A percentile compares a stretch with the other conserved stretches of the same genome.
phyloP scores from a whole-genome alignment of 1,284 basidiomycete species.

The Cryptococcus hybrid region DNA sequence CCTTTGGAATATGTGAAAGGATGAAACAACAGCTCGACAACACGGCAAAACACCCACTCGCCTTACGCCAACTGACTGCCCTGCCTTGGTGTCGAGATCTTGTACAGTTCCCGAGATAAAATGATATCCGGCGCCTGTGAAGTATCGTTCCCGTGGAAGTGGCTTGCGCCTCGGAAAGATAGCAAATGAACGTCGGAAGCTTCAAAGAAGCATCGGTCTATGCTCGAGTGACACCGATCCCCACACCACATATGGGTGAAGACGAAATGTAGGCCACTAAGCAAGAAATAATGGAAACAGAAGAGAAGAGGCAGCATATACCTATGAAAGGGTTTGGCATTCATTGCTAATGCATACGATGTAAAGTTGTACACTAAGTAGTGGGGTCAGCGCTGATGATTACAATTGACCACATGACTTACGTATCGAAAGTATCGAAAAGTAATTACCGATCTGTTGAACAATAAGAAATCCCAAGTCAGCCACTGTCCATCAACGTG shows the following conservation, averaged over 20 bases:
- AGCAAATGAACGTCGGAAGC: constrained; percentile 39
- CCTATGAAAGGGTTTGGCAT: no score
- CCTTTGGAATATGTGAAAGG: constrained; percentile 17
- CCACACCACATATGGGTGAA: constrained; percentile 21
- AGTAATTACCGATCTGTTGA: constrained; percentile 31
- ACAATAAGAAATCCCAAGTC: constrained; percentile 2
- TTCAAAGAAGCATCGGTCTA: constrained; percentile 17
- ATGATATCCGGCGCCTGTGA: constrained; percentile 46
- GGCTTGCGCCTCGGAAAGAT: constrained; percentile 22
- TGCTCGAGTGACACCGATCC: constrained; percentile 20
- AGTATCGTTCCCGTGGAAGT: constrained; percentile 32
- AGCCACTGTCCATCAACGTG: not conserved
- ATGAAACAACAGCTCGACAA: constrained; percentile 7
- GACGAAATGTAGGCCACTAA: constrained; percentile 23
- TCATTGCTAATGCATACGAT: not conserved
- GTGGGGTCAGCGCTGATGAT: not conserved
- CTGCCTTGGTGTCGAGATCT: constrained; percentile 10
- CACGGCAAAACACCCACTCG: constrained; percentile 2
- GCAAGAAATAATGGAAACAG: constrained; percentile 14
- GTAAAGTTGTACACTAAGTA: constrained; percentile 5
- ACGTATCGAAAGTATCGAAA: constrained; percentile 3
- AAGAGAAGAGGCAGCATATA: not conserved
- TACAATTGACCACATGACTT: constrained; percentile 8
- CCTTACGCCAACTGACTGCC: not conserved
- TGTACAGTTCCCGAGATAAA: not conserved